Evolutionary conservation across 108 stramenopile species (phyloP).

Genomic region (Bacterosira constricta): DNA sequence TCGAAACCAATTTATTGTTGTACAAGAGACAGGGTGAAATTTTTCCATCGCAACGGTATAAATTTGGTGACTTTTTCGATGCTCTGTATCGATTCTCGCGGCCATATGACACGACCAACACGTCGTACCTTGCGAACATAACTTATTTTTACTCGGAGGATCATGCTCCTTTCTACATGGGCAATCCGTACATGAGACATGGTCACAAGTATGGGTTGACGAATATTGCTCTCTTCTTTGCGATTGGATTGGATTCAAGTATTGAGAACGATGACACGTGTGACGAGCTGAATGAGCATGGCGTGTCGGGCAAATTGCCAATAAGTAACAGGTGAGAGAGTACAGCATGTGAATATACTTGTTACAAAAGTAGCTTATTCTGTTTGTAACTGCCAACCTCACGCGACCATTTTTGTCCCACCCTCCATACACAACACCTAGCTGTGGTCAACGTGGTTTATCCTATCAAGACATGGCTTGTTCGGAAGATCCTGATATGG

Average conservation of each 20-base stretch:
- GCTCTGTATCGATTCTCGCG: conserved; percentile 19
- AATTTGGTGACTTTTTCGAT: conserved; percentile 35
- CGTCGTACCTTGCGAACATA: conserved; percentile 8
- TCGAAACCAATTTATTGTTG: conserved; percentile 31
- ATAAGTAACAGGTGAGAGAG: conserved; percentile 30
- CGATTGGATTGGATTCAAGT: conserved; percentile 33
- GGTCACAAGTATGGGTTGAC: too few species aligned
- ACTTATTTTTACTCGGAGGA: conserved; percentile 14
- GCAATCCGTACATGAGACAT: conserved; percentile 36
- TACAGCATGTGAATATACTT: too few species aligned
- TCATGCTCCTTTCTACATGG: conserved; percentile 40
- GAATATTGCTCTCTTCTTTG: conserved; percentile 41
- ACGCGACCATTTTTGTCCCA: too few species aligned
- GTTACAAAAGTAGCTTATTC: too few species aligned
- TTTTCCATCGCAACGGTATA: conserved; percentile 29
- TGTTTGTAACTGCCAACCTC: too few species aligned
- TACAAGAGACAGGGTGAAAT: conserved; percentile 18
- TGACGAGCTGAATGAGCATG: conserved; percentile 31
- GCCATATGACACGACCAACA: conserved; percentile 4
- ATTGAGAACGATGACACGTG: conserved; percentile 48
- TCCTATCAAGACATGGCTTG: conserved; percentile 30
- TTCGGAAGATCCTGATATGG: conserved; percentile 23
- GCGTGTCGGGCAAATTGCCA: conserved; percentile 14
- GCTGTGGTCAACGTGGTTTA: conserved; percentile 36
- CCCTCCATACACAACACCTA: too few species aligned